Percentiles rank a stretch among this genome's conserved stretches.
phyloP scores from a whole-genome alignment of 148 eudicot genomes.

The Salicornia ramosissima region DNA sequence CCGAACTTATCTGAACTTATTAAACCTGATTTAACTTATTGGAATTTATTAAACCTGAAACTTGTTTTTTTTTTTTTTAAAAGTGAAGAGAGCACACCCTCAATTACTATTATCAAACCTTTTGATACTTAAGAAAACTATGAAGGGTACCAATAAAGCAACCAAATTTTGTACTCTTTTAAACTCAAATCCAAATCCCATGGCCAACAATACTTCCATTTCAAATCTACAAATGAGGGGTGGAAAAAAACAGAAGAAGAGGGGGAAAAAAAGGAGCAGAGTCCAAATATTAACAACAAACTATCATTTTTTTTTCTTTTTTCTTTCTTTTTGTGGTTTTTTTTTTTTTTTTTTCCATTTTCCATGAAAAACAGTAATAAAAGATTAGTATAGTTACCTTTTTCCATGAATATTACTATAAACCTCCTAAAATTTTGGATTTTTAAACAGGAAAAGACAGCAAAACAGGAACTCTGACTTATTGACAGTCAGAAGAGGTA shows the following conservation, averaged over 20 bases:
- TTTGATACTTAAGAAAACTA: background rate
- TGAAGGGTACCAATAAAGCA: background rate
- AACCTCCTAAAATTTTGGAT: background rate
- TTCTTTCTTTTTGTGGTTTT: background rate
- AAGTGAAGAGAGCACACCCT: background rate
- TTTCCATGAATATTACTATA: background rate
- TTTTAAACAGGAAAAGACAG: conserved; percentile 14
- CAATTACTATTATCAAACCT: background rate
- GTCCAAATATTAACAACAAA: background rate
- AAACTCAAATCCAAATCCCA: background rate
- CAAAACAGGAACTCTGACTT: conserved; percentile 20
- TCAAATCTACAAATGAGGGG: background rate
- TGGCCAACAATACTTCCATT: background rate
- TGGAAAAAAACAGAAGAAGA: too few species aligned
- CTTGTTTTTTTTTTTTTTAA: background rate
- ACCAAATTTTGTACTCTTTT: background rate
- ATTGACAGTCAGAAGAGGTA: conserved; percentile 2
- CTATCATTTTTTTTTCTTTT: background rate
- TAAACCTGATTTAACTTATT: too few species aligned
- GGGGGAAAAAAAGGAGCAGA: background rate
- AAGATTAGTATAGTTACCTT: background rate
- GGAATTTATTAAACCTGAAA: too few species aligned
- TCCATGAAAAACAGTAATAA: background rate
- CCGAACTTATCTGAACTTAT: too few species aligned
- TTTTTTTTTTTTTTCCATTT: background rate